Evolutionary conservation across 352 stramenopile species (phyloP).

Genomic region (Phytopythium delawarense): DNA sequence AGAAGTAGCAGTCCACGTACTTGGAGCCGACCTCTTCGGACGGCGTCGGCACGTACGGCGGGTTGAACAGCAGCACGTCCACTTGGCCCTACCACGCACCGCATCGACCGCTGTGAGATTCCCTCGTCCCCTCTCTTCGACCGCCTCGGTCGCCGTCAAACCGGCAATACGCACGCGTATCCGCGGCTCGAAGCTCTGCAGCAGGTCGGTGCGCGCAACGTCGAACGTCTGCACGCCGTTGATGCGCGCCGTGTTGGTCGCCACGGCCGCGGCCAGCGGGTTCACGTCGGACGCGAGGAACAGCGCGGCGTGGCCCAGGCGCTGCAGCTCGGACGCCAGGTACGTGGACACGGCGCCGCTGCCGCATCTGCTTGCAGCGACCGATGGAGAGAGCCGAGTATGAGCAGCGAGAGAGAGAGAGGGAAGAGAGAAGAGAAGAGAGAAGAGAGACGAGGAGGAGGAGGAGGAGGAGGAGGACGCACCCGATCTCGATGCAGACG

Average conservation of each 20-base stretch:
- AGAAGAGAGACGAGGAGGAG: neutral
- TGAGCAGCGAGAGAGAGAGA: neutral
- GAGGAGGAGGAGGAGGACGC: constrained; percentile 2
- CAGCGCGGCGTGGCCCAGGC: constrained; percentile 37
- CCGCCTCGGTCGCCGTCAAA: neutral
- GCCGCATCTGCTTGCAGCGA: constrained; percentile 31
- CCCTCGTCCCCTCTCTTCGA: too few relatives aligned
- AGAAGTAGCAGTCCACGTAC: constrained; percentile 27
- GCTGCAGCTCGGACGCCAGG: constrained; percentile 76
- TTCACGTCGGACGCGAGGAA: constrained; percentile 94
- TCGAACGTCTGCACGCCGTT: constrained; percentile 80
- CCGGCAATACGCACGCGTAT: constrained; percentile 28
- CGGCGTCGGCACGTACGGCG: constrained; percentile 97
- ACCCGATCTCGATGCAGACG: constrained; percentile 90
- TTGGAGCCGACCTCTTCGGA: constrained; percentile 92
- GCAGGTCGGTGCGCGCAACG: constrained; percentile 85
- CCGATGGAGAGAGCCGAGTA: neutral
- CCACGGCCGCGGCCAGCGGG: constrained; percentile 75
- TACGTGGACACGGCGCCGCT: constrained; percentile 69
- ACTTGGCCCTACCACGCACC: constrained; percentile 40
- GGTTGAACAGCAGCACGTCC: constrained; percentile 98
- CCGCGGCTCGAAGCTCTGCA: constrained; percentile 51
- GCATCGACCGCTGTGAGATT: neutral
- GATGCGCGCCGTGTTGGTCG: constrained; percentile 72
- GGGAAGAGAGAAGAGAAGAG: neutral